Base-by-base conservation (phyloP, 345 rosid genomes). In the Eucalyptus erythrocorys region DNA sequence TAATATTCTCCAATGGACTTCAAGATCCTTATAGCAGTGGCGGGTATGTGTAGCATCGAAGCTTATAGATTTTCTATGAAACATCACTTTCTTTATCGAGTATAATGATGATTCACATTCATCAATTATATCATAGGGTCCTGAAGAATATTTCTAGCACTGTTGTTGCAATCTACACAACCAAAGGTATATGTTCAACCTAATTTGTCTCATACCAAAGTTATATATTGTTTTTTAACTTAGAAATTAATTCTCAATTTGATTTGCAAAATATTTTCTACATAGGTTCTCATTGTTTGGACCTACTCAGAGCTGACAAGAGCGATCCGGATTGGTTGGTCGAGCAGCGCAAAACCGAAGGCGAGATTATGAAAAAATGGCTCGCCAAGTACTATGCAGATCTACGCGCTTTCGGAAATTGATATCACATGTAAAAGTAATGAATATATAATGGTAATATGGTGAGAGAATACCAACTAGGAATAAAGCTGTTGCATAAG, bases 1-100 rank as follows among this genome's bases (percentile, higher is more conserved):
- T 94, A 86, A 93, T 94, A 85, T 94, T 93, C 94, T 94, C 96
- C 5, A 94, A 94, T 64, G 95, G 96, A 57, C 90, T 93, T 6
- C 86, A 84, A 87, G 95, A 94, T 93, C 96, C 96, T 86, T 92
- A 92, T 34, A 93, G 95, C 87, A 89, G 89, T 26, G 93, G 93
- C 91, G 94, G 96, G 96, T 93, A 93, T 13, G 51, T 5, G 8
- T 5, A 42, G 34, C 40, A 45, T 17, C 37, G 16, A 47, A 48
- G 40, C 13, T 40, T 15, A 1, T 34, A 68, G 13, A 9, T 68
- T 40, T 86, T 49, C 10, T 86, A 86, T 34, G 59, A 45, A 86
- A 86, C 21, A 45, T 17, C 59, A 40, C 42, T 34, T 30, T 51
- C 61, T 86, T 51, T 15, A 12, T 84, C 51, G 24, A 71, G 45